These are phyloP conservation scores for Trichoderma brevicompactum DNA, from an alignment of 2,329 filamentous ascomycete species.

Conservation along the genomic window DNA sequence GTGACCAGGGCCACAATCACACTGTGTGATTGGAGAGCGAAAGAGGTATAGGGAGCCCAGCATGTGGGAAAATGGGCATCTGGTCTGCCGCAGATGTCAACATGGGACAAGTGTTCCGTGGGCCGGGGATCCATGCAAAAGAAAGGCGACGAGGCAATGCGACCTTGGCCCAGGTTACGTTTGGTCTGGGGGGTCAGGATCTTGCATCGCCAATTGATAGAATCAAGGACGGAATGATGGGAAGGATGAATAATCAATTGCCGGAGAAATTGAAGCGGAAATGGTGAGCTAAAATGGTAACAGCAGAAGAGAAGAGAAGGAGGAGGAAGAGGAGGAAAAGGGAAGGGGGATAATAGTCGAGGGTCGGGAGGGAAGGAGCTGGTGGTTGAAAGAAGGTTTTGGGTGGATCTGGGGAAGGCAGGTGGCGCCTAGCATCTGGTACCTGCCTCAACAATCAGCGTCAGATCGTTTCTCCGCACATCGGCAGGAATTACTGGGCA, in stretches of 20 bases:
- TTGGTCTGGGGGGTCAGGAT: neutral
- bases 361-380: neutral
- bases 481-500: constrained; percentile 15
- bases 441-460: constrained; percentile 29
- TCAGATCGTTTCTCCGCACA: constrained; percentile 25
- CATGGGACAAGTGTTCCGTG: neutral
- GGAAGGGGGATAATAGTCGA: constrained; percentile 9
- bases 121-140: neutral
- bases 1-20: neutral
- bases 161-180: neutral
- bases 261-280: neutral
- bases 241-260: neutral
- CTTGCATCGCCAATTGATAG: neutral
- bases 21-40: constrained; percentile 3
- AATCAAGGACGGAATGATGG: neutral
- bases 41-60: neutral
- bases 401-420: constrained; percentile 26
- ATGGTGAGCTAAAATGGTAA: neutral
- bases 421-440: constrained; percentile 28
- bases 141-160: neutral
- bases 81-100: neutral
- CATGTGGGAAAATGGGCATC: neutral
- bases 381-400: constrained; percentile 31
- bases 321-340: constrained; percentile 19
- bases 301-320: neutral